phyloP scores from a whole-genome alignment of 352 stramenopile genomes.

The Blastocystis sp. region DNA sequence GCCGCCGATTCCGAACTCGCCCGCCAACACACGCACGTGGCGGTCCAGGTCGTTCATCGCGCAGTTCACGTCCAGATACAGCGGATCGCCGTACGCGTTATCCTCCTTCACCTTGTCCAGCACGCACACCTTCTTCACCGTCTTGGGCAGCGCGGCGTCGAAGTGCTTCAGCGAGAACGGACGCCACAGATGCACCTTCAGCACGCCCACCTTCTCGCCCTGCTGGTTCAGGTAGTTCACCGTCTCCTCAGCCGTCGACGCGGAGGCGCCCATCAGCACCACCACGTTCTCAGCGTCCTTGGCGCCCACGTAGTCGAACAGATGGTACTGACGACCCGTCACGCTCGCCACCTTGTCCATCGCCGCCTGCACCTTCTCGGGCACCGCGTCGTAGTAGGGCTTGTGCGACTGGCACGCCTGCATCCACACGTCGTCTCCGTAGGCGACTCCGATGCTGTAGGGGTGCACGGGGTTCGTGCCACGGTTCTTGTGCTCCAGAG shows the following conservation, averaged over 20 bases:
- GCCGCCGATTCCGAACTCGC: slow-evolving; percentile 67
- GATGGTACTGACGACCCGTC: slow-evolving; percentile 68
- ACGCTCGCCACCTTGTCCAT: slow-evolving; percentile 71
- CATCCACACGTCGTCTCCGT: slow-evolving; percentile 50
- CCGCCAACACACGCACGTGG: slow-evolving; percentile 62
- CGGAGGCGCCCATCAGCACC: slow-evolving; percentile 68
- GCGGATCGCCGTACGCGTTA: slow-evolving; percentile 65
- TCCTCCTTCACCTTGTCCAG: slow-evolving; percentile 67
- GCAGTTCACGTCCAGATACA: slow-evolving; percentile 69
- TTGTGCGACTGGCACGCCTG: slow-evolving; percentile 18
- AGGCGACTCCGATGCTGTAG: slow-evolving; percentile 2
- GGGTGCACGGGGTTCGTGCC: slow-evolving; percentile 25
- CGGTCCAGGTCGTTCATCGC: slow-evolving; percentile 64
- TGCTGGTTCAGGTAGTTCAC: slow-evolving; percentile 70
- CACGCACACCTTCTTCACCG: slow-evolving; percentile 66
- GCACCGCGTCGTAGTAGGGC: slow-evolving; percentile 58
- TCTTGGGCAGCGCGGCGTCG: slow-evolving; percentile 64
- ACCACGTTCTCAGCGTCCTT: slow-evolving; percentile 68
- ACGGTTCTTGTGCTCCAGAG: slow-evolving; percentile 59
- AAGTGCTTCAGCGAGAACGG: slow-evolving; percentile 71
- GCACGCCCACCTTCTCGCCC: slow-evolving; percentile 68
- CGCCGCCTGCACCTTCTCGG: slow-evolving; percentile 67
- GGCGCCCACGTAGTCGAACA: slow-evolving; percentile 71
- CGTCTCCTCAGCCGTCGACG: slow-evolving; percentile 63
- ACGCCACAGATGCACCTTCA: slow-evolving; percentile 68